Percentiles rank a stretch among this genome's conserved stretches.
These are phyloP conservation scores for Teratosphaeriaceae sp. DNA, from an alignment of 2,329 filamentous ascomycete genomes.

Conservation along the genomic window DNA sequence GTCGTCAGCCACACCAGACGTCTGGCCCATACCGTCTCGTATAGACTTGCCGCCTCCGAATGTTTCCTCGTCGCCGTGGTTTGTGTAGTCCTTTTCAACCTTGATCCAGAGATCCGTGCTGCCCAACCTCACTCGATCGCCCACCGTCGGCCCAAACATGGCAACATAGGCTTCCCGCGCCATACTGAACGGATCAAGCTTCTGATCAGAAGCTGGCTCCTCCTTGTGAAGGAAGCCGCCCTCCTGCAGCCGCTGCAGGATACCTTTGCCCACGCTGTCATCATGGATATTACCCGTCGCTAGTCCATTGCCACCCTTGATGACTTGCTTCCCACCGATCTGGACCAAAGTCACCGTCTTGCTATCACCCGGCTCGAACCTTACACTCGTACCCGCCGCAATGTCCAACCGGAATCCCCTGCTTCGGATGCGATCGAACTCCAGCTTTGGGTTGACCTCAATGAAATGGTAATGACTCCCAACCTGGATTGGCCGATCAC, in stretches of 20 bases:
- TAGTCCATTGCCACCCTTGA: conserved; percentile 76
- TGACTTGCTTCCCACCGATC: conserved; percentile 73
- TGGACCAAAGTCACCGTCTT: conserved; percentile 87
- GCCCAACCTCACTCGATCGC: conserved; percentile 75
- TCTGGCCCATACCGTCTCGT: conserved; percentile 93
- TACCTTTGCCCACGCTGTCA: conserved; percentile 53
- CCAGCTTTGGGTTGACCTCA: conserved; percentile 83
- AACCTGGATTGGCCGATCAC: conserved; percentile 83
- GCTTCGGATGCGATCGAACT: conserved; percentile 76
- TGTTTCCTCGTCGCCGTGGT: conserved; percentile 87
- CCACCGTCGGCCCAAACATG: conserved; percentile 92
- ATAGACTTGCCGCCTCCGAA: conserved; percentile 94
- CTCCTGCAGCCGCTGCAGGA: conserved; percentile 59
- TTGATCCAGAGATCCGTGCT: conserved; percentile 83
- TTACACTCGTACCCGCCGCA: conserved; percentile 80
- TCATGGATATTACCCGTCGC: conserved; percentile 67
- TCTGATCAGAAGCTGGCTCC: conserved; percentile 54
- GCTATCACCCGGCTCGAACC: conserved; percentile 88
- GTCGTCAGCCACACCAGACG: conserved; percentile 64
- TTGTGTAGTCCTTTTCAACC: conserved; percentile 78
- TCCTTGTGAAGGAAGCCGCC: conserved; percentile 73
- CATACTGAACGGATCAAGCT: conserved; percentile 60
- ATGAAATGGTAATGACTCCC: conserved; percentile 96
- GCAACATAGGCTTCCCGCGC: conserved; percentile 69
- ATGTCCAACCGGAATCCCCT: conserved; percentile 88